Conservation (phyloP, 352 stramenopile species). For the Phytophthora ramorum region DNA sequence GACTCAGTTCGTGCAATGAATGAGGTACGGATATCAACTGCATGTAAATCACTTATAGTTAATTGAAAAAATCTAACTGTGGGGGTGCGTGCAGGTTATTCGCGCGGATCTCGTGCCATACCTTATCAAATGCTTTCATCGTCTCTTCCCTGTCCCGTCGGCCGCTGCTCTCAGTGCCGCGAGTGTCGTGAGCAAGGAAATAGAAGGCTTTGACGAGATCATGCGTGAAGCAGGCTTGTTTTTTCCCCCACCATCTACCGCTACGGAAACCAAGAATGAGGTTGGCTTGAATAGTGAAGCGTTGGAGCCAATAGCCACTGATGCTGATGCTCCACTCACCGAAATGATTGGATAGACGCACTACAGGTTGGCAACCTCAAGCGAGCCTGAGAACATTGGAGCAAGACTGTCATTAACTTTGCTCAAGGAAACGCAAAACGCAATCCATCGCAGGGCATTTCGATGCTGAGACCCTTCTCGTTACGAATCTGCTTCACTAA, state of each 20-base stretch:
- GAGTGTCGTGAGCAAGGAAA: slow-evolving; percentile 30
- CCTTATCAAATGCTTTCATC: slow-evolving; percentile 76
- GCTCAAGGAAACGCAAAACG: slow-evolving; percentile 42
- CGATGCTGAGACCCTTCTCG: slow-evolving; percentile 54
- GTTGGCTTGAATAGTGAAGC: slow-evolving; percentile 34
- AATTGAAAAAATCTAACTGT: slow-evolving; percentile 3
- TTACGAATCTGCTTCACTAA: slow-evolving; percentile 43
- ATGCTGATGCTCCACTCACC: background rate
- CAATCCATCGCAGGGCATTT: slow-evolving; percentile 80
- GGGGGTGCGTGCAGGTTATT: slow-evolving; percentile 47
- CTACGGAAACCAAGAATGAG: slow-evolving; percentile 28
- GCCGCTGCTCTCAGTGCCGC: slow-evolving; percentile 26
- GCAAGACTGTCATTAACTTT: background rate
- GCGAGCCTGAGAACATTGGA: background rate
- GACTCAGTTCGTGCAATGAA: slow-evolving; percentile 64
- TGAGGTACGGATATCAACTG: slow-evolving; percentile 40
- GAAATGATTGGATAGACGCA: slow-evolving; percentile 16
- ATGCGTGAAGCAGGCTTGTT: slow-evolving; percentile 56
- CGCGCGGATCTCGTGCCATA: slow-evolving; percentile 69
- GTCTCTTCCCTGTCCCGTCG: slow-evolving; percentile 59
- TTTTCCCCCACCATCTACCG: background rate
- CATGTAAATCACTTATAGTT: background rate
- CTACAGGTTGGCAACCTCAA: background rate
- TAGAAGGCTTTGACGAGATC: slow-evolving; percentile 49
- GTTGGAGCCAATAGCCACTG: background rate